Evolutionary conservation across 2,329 filamentous ascomycete species (phyloP).

Genomic region (Trichoderma brevicompactum): DNA sequence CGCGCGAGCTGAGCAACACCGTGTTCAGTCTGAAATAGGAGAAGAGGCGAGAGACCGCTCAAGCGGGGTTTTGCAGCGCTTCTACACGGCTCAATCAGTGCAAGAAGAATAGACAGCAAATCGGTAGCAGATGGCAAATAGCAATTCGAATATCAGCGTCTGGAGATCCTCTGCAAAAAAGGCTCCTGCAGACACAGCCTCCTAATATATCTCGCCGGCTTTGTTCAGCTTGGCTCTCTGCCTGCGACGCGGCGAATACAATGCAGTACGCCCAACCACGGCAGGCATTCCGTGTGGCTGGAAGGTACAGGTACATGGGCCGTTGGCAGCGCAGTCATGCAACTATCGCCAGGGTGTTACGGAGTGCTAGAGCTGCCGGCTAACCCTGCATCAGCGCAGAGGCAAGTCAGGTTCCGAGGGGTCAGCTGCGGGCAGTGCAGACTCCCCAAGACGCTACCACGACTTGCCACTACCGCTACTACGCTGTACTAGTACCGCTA

Average conservation of each 20-base stretch:
- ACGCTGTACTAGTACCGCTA: not conserved
- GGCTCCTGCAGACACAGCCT: conserved; percentile 6
- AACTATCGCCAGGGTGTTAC: conserved; percentile 6
- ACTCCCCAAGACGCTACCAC: not conserved
- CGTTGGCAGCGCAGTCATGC: not conserved
- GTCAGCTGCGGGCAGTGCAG: conserved; percentile 28
- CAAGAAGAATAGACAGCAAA: not conserved
- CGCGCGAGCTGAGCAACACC: not conserved
- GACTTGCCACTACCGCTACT: not conserved
- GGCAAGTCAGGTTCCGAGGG: not conserved
- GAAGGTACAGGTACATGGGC: conserved; percentile 12
- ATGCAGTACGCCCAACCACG: not conserved
- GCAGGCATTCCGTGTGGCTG: conserved; percentile 20
- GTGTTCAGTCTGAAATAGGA: not conserved
- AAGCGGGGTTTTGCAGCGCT: not conserved
- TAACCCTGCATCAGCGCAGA: conserved; percentile 7
- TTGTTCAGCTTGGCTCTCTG: not conserved
- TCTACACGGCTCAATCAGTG: not conserved
- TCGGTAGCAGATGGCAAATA: not conserved
- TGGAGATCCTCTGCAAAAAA: not conserved
- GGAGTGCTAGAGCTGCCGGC: not conserved
- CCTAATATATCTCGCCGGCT: not conserved
- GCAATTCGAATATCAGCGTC: not conserved
- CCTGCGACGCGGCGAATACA: not conserved
- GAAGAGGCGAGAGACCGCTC: not conserved